Evolutionary conservation across 1,284 basidiomycete species (phyloP).

Genomic region (Cryptococcus deneoformans): DNA sequence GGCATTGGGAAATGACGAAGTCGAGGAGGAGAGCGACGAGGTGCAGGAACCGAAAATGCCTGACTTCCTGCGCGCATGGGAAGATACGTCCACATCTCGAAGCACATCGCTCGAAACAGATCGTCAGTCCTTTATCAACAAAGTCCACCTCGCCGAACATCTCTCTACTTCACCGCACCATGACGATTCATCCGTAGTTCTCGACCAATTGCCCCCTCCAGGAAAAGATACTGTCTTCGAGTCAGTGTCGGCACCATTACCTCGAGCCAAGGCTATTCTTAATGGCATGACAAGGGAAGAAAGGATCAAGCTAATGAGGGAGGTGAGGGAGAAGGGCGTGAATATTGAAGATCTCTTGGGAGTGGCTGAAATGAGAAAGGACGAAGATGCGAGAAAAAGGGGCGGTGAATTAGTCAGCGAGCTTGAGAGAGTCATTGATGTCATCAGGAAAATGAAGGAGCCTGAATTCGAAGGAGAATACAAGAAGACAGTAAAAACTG

Average conservation of each 20-base stretch:
- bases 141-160: constrained; percentile 1
- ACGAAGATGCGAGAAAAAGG: constrained; percentile 10
- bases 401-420: constrained; percentile 37
- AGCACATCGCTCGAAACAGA: constrained; percentile 10
- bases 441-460: constrained; percentile 35
- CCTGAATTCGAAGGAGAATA: constrained; percentile 2
- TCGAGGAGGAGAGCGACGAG: background rate
- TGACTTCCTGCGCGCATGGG: constrained; percentile 28
- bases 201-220: constrained; percentile 24
- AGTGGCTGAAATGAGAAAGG: background rate
- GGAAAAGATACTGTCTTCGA: constrained; percentile 38
- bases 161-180: background rate
- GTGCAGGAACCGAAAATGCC: constrained; percentile 11
- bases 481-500: background rate
- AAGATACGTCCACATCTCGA: constrained; percentile 2
- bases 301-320: constrained; percentile 29
- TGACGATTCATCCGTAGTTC: constrained; percentile 2
- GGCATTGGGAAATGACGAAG: background rate
- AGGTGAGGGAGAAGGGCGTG: constrained; percentile 31
- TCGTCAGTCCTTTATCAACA: background rate
- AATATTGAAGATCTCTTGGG: constrained; percentile 12
- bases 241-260: constrained; percentile 4
- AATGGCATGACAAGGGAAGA: constrained; percentile 28
- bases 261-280: constrained; percentile 4
- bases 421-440: constrained; percentile 39